phyloP scores from a whole-genome alignment of 371 early-diverging fungal species.

The Mortierella sp. region DNA sequence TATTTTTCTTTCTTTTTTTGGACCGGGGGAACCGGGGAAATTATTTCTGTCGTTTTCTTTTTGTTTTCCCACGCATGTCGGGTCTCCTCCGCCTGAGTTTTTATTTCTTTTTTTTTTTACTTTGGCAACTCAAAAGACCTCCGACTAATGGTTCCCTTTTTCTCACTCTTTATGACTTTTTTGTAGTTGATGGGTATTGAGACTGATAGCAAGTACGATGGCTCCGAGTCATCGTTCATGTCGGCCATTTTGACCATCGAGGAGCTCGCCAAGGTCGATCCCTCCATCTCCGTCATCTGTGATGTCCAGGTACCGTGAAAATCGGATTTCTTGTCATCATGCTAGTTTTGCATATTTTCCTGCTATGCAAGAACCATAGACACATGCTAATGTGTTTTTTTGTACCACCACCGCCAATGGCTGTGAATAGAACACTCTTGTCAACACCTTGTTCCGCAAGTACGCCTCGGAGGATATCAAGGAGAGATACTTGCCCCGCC shows the following conservation, averaged over 20 bases:
- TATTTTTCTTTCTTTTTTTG: slow-evolving; percentile 3
- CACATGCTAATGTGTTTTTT: not conserved
- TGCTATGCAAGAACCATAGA: too few species aligned
- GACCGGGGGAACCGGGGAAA: not conserved
- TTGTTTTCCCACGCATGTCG: slow-evolving; percentile 14
- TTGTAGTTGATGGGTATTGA: slow-evolving; percentile 96
- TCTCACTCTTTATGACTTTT: not conserved
- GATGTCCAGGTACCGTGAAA: slow-evolving; percentile 89
- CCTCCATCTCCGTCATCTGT: slow-evolving; percentile 91
- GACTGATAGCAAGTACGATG: slow-evolving; percentile 85
- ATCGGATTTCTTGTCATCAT: not conserved
- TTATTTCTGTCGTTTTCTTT: slow-evolving; percentile 1
- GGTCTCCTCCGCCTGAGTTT: too few species aligned
- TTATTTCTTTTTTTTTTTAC: not conserved
- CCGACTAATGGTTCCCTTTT: slow-evolving; percentile 2
- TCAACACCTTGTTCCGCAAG: slow-evolving; percentile 94
- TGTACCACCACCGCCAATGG: too few species aligned
- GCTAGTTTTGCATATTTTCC: not conserved
- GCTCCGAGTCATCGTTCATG: slow-evolving; percentile 91
- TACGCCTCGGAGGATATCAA: slow-evolving; percentile 84
- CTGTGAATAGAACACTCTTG: slow-evolving; percentile 96
- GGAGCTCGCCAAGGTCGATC: slow-evolving; percentile 97
- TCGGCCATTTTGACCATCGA: slow-evolving; percentile 95
- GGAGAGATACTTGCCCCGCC: slow-evolving; percentile 85
- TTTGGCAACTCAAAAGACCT: not conserved